phyloP scores from a whole-genome alignment of 108 stramenopile genomes.

The Cyclostephanos tholiformis region DNA sequence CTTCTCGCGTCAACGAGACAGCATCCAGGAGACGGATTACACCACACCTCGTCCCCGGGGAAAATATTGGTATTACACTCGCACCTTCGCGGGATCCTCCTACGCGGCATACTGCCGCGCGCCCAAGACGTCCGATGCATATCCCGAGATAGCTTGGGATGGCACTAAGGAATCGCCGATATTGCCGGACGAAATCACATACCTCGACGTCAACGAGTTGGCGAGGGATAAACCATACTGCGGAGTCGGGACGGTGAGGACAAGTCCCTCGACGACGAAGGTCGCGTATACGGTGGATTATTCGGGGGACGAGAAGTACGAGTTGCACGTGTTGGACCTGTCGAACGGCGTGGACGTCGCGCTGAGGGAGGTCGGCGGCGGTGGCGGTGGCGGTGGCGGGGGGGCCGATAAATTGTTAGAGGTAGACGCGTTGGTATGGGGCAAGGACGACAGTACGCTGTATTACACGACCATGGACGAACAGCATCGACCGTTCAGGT shows the following conservation, averaged over 20 bases:
- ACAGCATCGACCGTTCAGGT: conserved; percentile 71
- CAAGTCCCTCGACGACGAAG: conserved; percentile 52
- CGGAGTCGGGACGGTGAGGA: conserved; percentile 59
- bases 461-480: conserved; percentile 90
- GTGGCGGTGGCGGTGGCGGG: conserved; percentile 47
- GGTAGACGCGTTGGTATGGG: conserved; percentile 74
- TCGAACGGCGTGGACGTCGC: conserved; percentile 60
- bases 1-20: background rate
- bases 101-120: conserved; percentile 86
- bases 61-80: conserved; percentile 82
- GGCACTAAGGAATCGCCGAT: conserved; percentile 62
- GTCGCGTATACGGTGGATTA: conserved; percentile 89
- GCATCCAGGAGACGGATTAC: conserved; percentile 84
- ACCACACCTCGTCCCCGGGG: conserved; percentile 71
- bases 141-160: conserved; percentile 56
- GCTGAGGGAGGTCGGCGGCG: conserved; percentile 55
- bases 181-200: conserved; percentile 59
- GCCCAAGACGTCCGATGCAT: conserved; percentile 26
- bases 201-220: conserved; percentile 85
- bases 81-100: conserved; percentile 87
- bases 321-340: conserved; percentile 65
- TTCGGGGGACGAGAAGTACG: conserved; percentile 85
- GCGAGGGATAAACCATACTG: conserved; percentile 81
- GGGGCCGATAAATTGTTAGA: conserved; percentile 54
- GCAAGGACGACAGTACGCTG: conserved; percentile 66